Evolutionary conservation across 441 rosid species (phyloP).

Genomic region (Theobroma grandiflorum): DNA sequence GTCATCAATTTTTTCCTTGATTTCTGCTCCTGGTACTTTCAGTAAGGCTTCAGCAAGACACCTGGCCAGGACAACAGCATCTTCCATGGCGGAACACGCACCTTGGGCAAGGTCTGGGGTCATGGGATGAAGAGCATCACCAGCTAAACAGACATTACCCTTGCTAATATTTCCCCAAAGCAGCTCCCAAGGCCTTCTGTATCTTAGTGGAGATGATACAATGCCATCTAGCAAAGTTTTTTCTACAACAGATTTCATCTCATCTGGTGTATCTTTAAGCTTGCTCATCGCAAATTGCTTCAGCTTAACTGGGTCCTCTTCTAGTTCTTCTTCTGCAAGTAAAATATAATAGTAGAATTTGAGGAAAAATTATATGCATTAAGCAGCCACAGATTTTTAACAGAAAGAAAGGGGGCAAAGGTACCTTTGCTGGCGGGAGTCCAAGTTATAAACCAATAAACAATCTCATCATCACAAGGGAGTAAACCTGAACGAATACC

Average conservation of each 20-base stretch:
- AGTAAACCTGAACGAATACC: slow-evolving; percentile 64
- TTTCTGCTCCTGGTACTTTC: slow-evolving; percentile 13
- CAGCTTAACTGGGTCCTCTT: slow-evolving; percentile 44
- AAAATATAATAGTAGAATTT: background rate
- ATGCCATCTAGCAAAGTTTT: slow-evolving; percentile 44
- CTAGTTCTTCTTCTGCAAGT: slow-evolving; percentile 40
- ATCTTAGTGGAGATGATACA: slow-evolving; percentile 44
- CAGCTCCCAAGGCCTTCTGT: slow-evolving; percentile 72
- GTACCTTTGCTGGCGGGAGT: slow-evolving; percentile 31
- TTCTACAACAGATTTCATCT: slow-evolving; percentile 46
- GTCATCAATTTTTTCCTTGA: slow-evolving; percentile 16
- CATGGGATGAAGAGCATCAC: slow-evolving; percentile 87
- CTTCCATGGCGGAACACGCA: slow-evolving; percentile 76
- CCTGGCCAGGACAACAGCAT: slow-evolving; percentile 64
- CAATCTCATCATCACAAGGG: slow-evolving; percentile 57
- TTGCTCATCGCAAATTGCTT: slow-evolving; percentile 57
- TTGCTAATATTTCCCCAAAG: slow-evolving; percentile 70
- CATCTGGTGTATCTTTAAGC: slow-evolving; percentile 44
- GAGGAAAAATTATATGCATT: too few species aligned
- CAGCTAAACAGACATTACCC: slow-evolving; percentile 70
- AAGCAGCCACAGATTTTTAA: background rate
- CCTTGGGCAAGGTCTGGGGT: slow-evolving; percentile 80
- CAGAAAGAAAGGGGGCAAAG: too few species aligned
- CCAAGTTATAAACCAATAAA: slow-evolving; percentile 78
- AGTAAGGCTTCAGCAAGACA: slow-evolving; percentile 57